phyloP scores from a whole-genome alignment of 2,329 filamentous ascomycete genomes.

The Nemania sp. region DNA sequence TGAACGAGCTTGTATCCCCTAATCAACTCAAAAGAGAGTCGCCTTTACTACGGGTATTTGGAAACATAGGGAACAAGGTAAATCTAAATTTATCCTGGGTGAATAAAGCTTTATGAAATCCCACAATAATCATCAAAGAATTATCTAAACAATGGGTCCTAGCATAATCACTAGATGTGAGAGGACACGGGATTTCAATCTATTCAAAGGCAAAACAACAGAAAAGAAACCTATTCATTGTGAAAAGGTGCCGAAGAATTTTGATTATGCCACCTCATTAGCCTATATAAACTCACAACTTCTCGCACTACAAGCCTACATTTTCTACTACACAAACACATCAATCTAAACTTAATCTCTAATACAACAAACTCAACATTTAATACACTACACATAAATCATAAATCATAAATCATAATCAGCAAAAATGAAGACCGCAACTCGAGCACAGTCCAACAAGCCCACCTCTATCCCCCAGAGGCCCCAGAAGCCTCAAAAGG shows the following conservation, averaged over 20 bases:
- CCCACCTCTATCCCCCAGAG: background rate
- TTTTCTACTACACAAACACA: background rate
- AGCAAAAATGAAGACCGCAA: constrained; percentile 28
- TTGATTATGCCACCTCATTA: background rate
- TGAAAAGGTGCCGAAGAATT: background rate
- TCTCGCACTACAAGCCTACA: background rate
- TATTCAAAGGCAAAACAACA: background rate
- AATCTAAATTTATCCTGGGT: constrained; percentile 10
- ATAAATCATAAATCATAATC: background rate
- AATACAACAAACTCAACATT: background rate
- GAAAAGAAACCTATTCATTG: background rate
- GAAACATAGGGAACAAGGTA: background rate
- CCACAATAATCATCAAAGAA: background rate
- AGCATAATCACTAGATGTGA: background rate
- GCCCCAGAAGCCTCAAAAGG: constrained; percentile 24
- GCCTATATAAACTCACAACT: background rate
- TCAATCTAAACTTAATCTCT: background rate
- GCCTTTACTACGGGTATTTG: background rate
- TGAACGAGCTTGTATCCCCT: background rate
- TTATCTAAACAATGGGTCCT: background rate
- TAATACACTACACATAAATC: background rate
- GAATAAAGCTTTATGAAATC: constrained; percentile 13
- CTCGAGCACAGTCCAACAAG: constrained; percentile 19
- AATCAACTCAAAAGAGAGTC: background rate
- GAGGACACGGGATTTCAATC: background rate